Base-by-base conservation (phyloP, 1,139 yeast species). In the Barnettozyma hawaiiensis region DNA sequence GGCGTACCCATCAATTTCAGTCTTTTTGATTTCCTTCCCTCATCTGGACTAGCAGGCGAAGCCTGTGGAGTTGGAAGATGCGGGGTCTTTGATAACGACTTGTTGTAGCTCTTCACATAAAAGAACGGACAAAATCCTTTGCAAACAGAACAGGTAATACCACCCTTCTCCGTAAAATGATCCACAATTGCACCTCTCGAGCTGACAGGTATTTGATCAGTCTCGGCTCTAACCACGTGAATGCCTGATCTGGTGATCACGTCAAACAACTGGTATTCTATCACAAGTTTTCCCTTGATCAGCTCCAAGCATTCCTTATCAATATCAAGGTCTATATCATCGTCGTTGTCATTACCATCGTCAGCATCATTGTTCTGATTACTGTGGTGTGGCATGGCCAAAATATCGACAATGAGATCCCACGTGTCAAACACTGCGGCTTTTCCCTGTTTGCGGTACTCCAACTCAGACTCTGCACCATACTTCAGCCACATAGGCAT, bases 401-500 rank as follows among this genome's bases (percentile, higher is more conserved):
- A 24, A 14, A 52, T 48, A 23, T 57, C 58, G n/a, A 59, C 47
- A 51, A 66, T 57, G 34, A 66, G 42, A 27, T 61, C 64, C 55
- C 58, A 61, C 49, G 66, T 57, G 45, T 67, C 69, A 49, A 67
- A 66, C 9, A 66, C 67, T 21, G 67, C 60, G 18, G 57, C 53
- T 48, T 65, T 66, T 10, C 24, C 36, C 5, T 60, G 55, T 10
- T 42, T 47, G 50, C 69, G 70, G 58, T 84, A 84, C 50, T 81
- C 84, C 16, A 59, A 49, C 3, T 81, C 66, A 0, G 90, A 75
- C 38, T 66, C 63, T 12, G 78, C 71, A 2, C 92, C 90, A 59
- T 65, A 78, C 14, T 71, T 75, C 21, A 84, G 60, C 94, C 94
- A 84, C 37, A 71, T 69, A 41, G 76, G 73, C 70, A 79, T 70